Evolutionary conservation across 2,329 filamentous ascomycete species (phyloP), one percentile per base, ranked within the genome.

Genomic region (Aspergillus unguis): DNA sequence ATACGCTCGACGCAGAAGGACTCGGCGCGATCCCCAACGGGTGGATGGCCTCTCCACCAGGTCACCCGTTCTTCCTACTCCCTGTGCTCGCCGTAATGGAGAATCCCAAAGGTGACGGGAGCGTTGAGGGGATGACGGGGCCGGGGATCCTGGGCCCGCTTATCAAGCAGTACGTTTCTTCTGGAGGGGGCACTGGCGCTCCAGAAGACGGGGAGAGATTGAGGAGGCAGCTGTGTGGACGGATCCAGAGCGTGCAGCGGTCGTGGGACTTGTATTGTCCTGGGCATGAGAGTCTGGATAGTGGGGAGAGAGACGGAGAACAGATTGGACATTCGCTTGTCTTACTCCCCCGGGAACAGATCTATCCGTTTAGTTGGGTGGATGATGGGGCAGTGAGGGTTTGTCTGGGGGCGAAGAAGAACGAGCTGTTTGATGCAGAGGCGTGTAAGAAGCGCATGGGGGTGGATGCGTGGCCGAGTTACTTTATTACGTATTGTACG

Each of bases 401-500:
- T 2, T 61, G 59, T 44, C 38, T 57, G 40, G 59, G 55, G 11
- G 53, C 57, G 2, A 52, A 44, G 32, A 32, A 35, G 10, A 60
- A 60, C n/a, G 45, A 52, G n/a, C 23, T 44, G 6, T 61, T 61
- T 38, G 52, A 61, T 50, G 48, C 59, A 1, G 59, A 58, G 29
- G 50, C 46, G 44, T 61, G 59, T 38, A 61, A 61, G 35, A 23
- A 52, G 23, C 10, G 52, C 10, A 58, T 61, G 48, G 48, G 56
- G 38, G 54, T 61, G 36, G 59, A 61, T 6, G 57, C 52, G n/a
- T 61, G 59, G 59, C 59, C 59, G 25, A 61, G 59, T 44, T 61
- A 61, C 41, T 61, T 61, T 26, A 61, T 61, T 48, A 61, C 59
- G 3, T 61, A 61, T 38, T 61, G 59, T 51, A 61, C 59, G 9